A percentile compares a stretch with the other conserved stretches of the same genome.
These are phyloP conservation scores for Telopea speciosissima DNA, from an alignment of 177 flowering plant genomes.

Conservation along the genomic window DNA sequence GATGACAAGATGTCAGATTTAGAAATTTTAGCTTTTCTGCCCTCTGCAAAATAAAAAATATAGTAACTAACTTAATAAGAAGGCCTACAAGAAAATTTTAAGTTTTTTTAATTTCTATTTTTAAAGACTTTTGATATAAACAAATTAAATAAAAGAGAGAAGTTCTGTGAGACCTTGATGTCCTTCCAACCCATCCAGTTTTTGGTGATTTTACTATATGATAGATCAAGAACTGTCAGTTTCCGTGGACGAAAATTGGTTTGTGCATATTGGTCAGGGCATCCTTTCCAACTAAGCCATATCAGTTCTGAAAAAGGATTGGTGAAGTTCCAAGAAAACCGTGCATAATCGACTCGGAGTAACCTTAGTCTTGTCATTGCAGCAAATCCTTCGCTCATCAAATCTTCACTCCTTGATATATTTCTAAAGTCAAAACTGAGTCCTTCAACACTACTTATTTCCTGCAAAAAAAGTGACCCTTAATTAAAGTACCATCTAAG, in stretches of 20 bases:
- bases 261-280: neutral
- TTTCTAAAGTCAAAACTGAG: neutral
- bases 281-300: neutral
- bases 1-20: neutral
- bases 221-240: neutral
- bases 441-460: neutral
- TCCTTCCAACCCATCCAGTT: neutral
- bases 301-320: neutral
- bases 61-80: too few species aligned
- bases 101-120: too few species aligned
- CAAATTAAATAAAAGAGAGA: neutral
- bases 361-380: neutral
- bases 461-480: neutral
- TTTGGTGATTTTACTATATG: neutral
- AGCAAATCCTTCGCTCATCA: neutral
- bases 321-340: neutral
- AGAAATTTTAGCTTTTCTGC: neutral
- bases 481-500: neutral
- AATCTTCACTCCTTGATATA: neutral
- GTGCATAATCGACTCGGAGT: neutral
- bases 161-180: neutral
- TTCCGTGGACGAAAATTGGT: neutral
- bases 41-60: neutral
- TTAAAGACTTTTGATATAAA: too few species aligned
- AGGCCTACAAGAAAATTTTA: too few species aligned